Base-by-base conservation (phyloP, 805 yeast species). In the Saccharomyces jurei region DNA sequence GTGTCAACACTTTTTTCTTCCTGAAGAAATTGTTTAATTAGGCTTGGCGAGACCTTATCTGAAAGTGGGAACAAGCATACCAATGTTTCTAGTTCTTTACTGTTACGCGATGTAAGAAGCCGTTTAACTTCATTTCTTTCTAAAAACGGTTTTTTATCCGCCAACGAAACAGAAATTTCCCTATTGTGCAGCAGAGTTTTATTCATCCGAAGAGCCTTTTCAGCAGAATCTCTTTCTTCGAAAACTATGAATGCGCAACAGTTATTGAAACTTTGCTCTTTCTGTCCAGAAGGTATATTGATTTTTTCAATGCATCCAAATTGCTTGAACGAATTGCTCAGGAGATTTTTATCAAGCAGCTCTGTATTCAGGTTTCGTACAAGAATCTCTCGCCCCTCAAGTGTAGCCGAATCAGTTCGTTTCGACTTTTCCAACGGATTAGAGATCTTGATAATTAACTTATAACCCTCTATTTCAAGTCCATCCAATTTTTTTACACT, bases 231-330 rank as follows among this genome's bases (percentile, higher is more conserved):
- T 8, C 67, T 63, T 0, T 68, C 67, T 2, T 62, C 54, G 60
- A 81, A 86, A 0, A 80, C 72, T 0, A 87, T 69, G 63, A 87
- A 86, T 0, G 85, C 96, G 65, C 77, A 83, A 0, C 92, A 91
- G 49, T 81, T 81, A 62, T 83, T 77, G 14, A 30, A 30, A 22
- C 25, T 8, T 6, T 71, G 62, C 1, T 67, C 71, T 11, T 46
- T 41, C 14, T 54, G 51, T 1, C 36, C 51, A 6, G n/a, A 46
- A 6, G 69, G 67, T 3, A 63, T 61, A 47, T 64, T 74, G 0
- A 86, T 65, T 41, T 68, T 70, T 53, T 82, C 86, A 14, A 87
- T 73, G 0, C 58, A 59, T 0, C 92, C 94, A 67, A 65, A 80
- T 44, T 70, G 64, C 3, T 62, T 63, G 61, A 87, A 85, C 2